phyloP scores from a whole-genome alignment of 139 green algal species.

The Asterochloris sp. region DNA sequence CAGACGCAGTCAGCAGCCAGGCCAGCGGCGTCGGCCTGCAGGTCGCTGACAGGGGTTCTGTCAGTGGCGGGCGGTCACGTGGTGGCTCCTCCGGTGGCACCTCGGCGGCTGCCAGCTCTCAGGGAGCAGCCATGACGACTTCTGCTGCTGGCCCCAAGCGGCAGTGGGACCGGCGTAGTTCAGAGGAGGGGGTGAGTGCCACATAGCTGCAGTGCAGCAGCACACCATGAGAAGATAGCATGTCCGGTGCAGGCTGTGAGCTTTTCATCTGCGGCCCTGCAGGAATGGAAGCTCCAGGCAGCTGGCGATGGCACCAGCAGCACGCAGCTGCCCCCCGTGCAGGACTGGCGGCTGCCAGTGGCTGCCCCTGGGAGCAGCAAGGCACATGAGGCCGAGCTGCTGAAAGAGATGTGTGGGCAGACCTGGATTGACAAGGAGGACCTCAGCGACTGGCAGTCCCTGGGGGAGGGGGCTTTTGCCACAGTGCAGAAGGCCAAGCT shows the following conservation, averaged over 20 bases:
- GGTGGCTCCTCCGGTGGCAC: background rate
- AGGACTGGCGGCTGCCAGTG: background rate
- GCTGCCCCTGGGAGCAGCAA: background rate
- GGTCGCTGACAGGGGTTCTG: background rate
- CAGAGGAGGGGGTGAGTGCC: no score
- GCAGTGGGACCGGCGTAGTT: no score
- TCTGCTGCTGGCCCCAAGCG: no score
- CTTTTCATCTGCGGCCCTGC: background rate
- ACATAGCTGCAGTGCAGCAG: no score
- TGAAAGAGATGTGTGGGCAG: conserved; percentile 16
- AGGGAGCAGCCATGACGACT: no score
- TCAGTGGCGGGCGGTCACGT: background rate
- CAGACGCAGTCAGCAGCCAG: background rate
- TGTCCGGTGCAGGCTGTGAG: background rate
- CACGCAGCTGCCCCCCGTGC: background rate
- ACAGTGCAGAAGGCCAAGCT: conserved; percentile 38
- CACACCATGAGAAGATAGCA: background rate
- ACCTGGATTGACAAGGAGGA: background rate
- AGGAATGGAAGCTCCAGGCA: background rate
- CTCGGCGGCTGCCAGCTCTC: background rate
- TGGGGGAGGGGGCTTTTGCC: conserved; percentile 57
- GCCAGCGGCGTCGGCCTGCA: background rate
- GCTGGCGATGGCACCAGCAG: background rate
- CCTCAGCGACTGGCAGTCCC: conserved; percentile 15
- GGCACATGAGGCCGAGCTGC: background rate